Evolutionary conservation across 225 moss, liverwort and hornwort genomes (phyloP), one percentile per base, ranked within the genome.

Genomic region (Sphagnum contortum): DNA sequence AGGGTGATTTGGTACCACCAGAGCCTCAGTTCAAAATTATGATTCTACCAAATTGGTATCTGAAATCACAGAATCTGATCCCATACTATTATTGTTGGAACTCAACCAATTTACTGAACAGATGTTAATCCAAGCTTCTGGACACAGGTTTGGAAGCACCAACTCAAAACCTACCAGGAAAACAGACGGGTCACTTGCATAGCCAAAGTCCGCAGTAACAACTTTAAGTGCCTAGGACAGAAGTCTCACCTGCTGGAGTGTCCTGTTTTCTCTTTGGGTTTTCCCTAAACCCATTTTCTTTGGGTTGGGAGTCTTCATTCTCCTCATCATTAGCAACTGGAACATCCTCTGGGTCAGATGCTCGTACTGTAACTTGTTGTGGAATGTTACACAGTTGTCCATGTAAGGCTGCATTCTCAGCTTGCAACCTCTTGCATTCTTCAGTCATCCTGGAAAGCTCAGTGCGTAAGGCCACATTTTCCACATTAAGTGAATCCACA

Each of bases 401-500:
- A 55, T 83, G 66, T 52, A 95, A 57, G 61, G 70, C 70, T 5
- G 83, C 70, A 53, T 88, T 84, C 68, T 95, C 94, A 0, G 73
- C 63, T 55, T 80, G 87, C 70, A 91, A 69, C 76, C 88, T 84
- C 79, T 89, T 89, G 82, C 86, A 89, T 47, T 95, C 94, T 50
- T 91, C 91, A 9, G 87, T 78, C 55, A 95, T 76, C 52, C 83
- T 81, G 49, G 63, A 76, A 29, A 95, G 66, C 73, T 95, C 89
- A 3, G 74, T 80, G 55, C 89, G 77, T 65, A 95, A 64, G 4
- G 86, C 76, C 64, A 84, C 78, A 59, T 95, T 95, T 78, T 95
- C 91, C 63, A 89, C 80, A 2, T 82, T 86, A 4, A 94, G 77
- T 3, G 86, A 82, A 11, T 95, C 91, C 57, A 95, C 94, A 48